phyloP scores from a whole-genome alignment of 495 filamentous ascomycete genomes.

The Chaetomium tenue region DNA sequence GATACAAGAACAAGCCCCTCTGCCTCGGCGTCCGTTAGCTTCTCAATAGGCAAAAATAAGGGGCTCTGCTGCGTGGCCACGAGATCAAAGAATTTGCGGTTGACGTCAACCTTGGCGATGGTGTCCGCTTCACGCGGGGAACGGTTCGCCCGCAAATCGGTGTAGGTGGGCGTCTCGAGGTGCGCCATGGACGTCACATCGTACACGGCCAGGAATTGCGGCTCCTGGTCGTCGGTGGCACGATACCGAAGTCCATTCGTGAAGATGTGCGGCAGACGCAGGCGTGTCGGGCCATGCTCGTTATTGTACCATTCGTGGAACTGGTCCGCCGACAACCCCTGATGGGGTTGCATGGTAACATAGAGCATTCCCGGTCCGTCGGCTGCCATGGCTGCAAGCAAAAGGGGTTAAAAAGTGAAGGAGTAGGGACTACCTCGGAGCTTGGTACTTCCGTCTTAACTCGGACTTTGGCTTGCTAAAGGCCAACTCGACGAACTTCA shows the following conservation, averaged over 20 bases:
- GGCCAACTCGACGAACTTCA: too few species aligned
- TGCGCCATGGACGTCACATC: conserved; percentile 72
- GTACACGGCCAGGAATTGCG: conserved; percentile 75
- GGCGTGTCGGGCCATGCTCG: conserved; percentile 76
- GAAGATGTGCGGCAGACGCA: conserved; percentile 67
- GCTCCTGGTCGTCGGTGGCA: conserved; percentile 58
- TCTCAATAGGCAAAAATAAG: conserved; percentile 58
- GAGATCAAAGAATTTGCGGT: conserved; percentile 66
- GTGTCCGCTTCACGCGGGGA: conserved; percentile 70
- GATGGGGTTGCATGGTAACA: conserved; percentile 73
- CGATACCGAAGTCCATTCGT: conserved; percentile 75
- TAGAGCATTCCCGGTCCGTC: conserved; percentile 62
- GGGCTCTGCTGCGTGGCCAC: conserved; percentile 52
- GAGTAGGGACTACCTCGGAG: background rate
- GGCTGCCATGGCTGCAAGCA: conserved; percentile 9
- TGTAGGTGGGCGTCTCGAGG: conserved; percentile 65
- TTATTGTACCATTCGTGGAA: conserved; percentile 93
- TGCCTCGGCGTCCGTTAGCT: conserved; percentile 56
- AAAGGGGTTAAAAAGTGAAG: background rate
- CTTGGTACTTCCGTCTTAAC: background rate
- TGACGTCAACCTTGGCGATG: conserved; percentile 71
- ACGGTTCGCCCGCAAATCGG: conserved; percentile 64
- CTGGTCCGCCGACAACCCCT: conserved; percentile 59
- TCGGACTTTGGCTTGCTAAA: background rate
- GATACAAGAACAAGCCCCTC: conserved; percentile 60